Conservation (phyloP, 1,284 basidiomycete species). For the Macrocystidia cucumis region DNA sequence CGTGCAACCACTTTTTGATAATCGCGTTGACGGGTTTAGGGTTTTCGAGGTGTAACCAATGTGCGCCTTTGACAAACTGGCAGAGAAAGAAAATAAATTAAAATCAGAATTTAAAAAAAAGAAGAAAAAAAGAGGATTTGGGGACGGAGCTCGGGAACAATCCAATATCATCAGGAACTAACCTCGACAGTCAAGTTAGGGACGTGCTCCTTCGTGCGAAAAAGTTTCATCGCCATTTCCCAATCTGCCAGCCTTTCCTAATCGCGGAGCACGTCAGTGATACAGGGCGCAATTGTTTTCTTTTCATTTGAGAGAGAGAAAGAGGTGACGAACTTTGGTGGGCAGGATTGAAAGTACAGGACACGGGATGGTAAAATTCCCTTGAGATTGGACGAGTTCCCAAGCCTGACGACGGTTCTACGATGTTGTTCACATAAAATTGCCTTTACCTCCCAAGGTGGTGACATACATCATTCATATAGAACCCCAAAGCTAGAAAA, state of each 20-base stretch:
- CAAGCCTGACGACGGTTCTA: constrained; percentile 48
- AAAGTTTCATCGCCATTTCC: constrained; percentile 29
- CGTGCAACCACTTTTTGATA: constrained; percentile 19
- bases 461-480: not conserved
- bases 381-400: constrained; percentile 42
- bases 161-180: no score
- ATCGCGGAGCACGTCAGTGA: constrained; percentile 1
- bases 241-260: constrained; percentile 66
- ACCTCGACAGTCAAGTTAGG: constrained; percentile 48
- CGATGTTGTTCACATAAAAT: not conserved
- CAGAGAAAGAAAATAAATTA: no score
- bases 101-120: constrained; percentile 7
- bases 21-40: constrained; percentile 38
- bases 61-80: constrained; percentile 39
- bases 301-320: not conserved
- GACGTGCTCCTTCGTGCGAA: constrained; percentile 37
- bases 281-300: not conserved
- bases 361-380: constrained; percentile 48
- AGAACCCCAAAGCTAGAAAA: not conserved
- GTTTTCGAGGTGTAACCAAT: constrained; percentile 58
- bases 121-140: no score
- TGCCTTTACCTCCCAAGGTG: not conserved
- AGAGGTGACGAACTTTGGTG: constrained; percentile 28
- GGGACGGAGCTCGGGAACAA: not conserved
- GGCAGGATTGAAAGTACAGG: constrained; percentile 54